Evolutionary conservation across 345 rosid species (phyloP), one percentile per base, ranked within the genome.

Genomic region (Trapa incisa): DNA sequence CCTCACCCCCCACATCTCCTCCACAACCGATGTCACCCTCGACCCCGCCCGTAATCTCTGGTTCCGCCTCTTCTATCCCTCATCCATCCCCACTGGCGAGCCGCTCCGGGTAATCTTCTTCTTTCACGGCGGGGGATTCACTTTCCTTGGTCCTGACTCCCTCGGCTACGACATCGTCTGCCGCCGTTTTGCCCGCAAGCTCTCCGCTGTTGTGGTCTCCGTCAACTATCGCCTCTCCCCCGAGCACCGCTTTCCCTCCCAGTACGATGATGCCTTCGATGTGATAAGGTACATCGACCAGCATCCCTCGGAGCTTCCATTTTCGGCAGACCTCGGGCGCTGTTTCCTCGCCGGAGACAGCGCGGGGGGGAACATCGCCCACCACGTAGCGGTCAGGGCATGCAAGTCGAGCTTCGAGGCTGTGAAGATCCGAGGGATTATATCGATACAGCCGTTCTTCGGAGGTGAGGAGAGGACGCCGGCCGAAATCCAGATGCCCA

Each of bases 61-160:
- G 96, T 86, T 86, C 80, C 98, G 92, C 13, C 53, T 89, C 64
- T 91, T 68, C 76, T 61, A 79, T 4, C 96, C 82, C 29, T 37
- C 74, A 37, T 4, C 47, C 38, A 12, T 71, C 67, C 1, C 68
- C 10, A 11, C 78, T 68, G 0, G 67, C 3, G 60, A 66, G 37
- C 13, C 60, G 39, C 82, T 89, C 0, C 98, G 96, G 15, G 86
- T 92, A 48, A 41, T 89, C 47, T 52, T 92, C 57, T 87, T 83
- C 82, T 92, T 87, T 74, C 96, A 92, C 73, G 96, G 98, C 47
- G 98, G 96, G 2, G 96, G 96, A 1, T 92, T 89, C 85, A 64
- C 75, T 42, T 87, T 69, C 82, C 85, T 89, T 29, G 75, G 80
- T 73, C 75, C 98, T 1, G 80, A 81, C 15, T 67, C 83, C 45